These are phyloP conservation scores for Apiotrichum mycotoxinovorans DNA, from an alignment of 1,284 basidiomycete genomes.

Conservation along the genomic window DNA sequence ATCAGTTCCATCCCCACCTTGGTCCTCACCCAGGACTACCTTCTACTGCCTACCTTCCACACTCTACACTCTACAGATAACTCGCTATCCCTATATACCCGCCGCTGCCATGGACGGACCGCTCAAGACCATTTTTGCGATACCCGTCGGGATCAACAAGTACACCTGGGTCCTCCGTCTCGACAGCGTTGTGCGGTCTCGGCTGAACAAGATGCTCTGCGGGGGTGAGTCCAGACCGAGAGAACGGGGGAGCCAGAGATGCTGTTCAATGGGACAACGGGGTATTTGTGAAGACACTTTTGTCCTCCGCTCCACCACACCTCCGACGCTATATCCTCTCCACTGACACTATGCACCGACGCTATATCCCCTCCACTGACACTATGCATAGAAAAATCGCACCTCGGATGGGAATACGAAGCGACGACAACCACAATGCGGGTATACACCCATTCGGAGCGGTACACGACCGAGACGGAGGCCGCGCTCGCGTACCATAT, in stretches of 20 bases:
- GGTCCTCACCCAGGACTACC: no score
- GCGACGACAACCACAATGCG: not conserved
- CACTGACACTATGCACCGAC: no score
- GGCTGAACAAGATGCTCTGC: not conserved
- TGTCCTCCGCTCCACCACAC: no score
- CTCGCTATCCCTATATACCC: not conserved
- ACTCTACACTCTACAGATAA: no score
- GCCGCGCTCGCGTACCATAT: not conserved
- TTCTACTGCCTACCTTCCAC: no score
- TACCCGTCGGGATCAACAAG: not conserved
- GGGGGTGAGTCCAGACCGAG: not conserved
- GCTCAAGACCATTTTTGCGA: not conserved
- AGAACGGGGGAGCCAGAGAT: no score
- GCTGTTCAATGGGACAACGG: no score
- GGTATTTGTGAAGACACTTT: no score
- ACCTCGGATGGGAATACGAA: constrained; percentile 3
- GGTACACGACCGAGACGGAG: not conserved
- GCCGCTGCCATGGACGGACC: not conserved
- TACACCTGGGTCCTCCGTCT: not conserved
- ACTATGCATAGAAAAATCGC: not conserved
- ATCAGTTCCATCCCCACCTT: no score
- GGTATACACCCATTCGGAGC: not conserved
- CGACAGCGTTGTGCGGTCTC: not conserved
- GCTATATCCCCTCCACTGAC: not conserved
- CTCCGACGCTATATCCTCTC: no score